Evolutionary conservation across 176 grass and related monocot species (phyloP).

Genomic region (Phragmites australis): DNA sequence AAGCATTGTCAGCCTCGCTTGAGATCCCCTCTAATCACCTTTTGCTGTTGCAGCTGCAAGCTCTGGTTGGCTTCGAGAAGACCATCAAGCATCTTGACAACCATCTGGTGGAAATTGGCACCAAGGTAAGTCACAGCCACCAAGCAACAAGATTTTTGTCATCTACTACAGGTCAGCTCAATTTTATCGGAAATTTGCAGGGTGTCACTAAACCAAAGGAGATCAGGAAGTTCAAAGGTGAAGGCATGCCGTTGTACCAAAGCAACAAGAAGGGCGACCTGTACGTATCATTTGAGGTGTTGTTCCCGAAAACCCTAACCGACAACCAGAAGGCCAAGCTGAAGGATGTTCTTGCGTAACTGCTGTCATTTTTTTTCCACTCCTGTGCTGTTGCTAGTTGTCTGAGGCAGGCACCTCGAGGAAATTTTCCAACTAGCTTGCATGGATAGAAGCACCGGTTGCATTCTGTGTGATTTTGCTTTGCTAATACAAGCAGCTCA

Average conservation of each 20-base stretch:
- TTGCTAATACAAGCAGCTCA: constrained; percentile 31
- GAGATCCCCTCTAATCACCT: constrained; percentile 1
- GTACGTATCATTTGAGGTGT: constrained; percentile 72
- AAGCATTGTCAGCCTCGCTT: background rate
- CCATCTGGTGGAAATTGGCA: constrained; percentile 89
- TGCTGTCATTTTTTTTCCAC: background rate
- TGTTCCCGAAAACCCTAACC: constrained; percentile 79
- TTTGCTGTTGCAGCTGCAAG: constrained; percentile 66
- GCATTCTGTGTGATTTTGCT: constrained; percentile 29
- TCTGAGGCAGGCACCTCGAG: constrained; percentile 29
- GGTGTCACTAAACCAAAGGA: constrained; percentile 94
- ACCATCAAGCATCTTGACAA: constrained; percentile 79
- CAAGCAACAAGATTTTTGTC: background rate
- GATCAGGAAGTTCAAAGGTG: constrained; percentile 85
- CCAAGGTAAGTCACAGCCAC: constrained; percentile 46
- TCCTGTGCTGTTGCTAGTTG: constrained; percentile 14
- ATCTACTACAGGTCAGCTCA: background rate
- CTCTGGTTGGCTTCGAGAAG: constrained; percentile 97
- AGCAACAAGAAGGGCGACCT: constrained; percentile 95
- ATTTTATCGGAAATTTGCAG: constrained; percentile 35
- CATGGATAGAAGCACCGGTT: constrained; percentile 22
- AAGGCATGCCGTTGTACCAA: constrained; percentile 92
- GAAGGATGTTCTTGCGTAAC: constrained; percentile 71
- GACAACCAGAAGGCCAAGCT: constrained; percentile 89
- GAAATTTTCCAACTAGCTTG: constrained; percentile 45